Evolutionary conservation across 1,284 basidiomycete species (phyloP), one percentile per base, ranked within the genome.

Genomic region (Sutorius eximius): DNA sequence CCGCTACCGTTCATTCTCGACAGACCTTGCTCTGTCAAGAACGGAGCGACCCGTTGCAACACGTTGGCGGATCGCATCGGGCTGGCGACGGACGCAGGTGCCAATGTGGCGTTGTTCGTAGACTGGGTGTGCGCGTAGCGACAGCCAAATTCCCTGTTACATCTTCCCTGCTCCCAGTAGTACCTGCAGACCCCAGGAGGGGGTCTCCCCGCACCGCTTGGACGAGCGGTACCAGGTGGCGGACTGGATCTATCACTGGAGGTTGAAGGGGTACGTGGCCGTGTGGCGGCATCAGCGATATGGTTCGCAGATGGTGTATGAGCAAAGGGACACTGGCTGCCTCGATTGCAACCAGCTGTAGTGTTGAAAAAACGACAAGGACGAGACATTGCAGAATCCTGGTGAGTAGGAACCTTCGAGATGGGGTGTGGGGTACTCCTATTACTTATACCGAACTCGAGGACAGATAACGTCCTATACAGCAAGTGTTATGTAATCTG

Each of bases 151-250:
- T 75, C 76, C 9, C 68, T 68, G 9, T 61, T 71, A 62, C 85
- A 87, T 36, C 61, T 64, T 3, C 84, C 85, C 0, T 63, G 70
- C 0, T 72, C 64, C 83, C 82, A 87, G 63, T 70, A 86, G 61
- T 71, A 78, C 20, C 64, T 68, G 68, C 85, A 87, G 3, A 75
- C 68, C 30, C 69, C 63, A 45, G 59, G 64, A 48, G 65, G 60
- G 7, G 56, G 13, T 3, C 38, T 43, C 22, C 38, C 56, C 16
- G 53, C 22, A 52, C 52, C 52, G 50, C 51, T 54, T 37, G 56
- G 57, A 44, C 15, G 55, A 32, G 42, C 34, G 44, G 46, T 2
- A 33, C 1, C 13, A 18, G 53, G 47, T 47, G 57, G 54, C 51
- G 57, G 30, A 41, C 46, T 24, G 45, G 49, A 0, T 42, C 29